Conservation (phyloP, 805 yeast genomes). For the Candida loeiensis region DNA sequence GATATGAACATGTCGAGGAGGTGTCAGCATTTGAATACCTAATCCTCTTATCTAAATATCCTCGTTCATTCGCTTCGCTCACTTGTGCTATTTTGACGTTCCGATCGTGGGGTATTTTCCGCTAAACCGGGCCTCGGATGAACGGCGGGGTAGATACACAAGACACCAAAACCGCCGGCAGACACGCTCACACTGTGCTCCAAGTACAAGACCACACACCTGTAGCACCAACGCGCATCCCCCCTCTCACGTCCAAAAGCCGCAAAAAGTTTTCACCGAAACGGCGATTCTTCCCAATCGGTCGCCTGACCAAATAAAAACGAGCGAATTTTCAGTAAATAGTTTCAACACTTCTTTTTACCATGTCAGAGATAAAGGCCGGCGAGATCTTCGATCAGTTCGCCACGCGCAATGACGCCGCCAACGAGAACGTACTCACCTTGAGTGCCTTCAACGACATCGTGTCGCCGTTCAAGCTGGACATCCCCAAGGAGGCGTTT, state of each 20-base stretch:
- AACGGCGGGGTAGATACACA: slow-evolving; percentile 4
- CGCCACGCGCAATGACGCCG: slow-evolving; percentile 23
- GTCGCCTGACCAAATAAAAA: slow-evolving; percentile 1
- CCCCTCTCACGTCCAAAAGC: too few species aligned
- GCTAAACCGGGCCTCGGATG: slow-evolving; percentile 4
- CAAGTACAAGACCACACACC: too few species aligned
- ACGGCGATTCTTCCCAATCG: slow-evolving; percentile 6
- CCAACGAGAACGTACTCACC: slow-evolving; percentile 23
- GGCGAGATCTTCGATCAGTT: slow-evolving; percentile 36
- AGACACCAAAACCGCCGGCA: too few species aligned
- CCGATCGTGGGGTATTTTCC: slow-evolving; percentile 1
- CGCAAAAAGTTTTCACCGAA: too few species aligned
- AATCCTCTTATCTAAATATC: too few species aligned
- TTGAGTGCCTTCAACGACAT: slow-evolving; percentile 36
- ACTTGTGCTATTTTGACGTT: too few species aligned
- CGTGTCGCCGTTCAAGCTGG: slow-evolving; percentile 40
- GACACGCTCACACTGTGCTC: too few species aligned
- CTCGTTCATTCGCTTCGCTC: too few species aligned
- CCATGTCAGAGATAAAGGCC: slow-evolving; percentile 16
- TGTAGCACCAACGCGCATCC: too few species aligned
- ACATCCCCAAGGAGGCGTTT: slow-evolving; percentile 35
- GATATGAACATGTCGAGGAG: too few species aligned
- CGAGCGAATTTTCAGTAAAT: slow-evolving; percentile 6
- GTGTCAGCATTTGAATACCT: too few species aligned
- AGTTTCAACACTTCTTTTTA: slow-evolving; percentile 1